Percentiles rank a stretch among this genome's conserved stretches.
Evolutionary conservation across 1,284 basidiomycete species (phyloP).

Genomic region (Tremellales sp.): DNA sequence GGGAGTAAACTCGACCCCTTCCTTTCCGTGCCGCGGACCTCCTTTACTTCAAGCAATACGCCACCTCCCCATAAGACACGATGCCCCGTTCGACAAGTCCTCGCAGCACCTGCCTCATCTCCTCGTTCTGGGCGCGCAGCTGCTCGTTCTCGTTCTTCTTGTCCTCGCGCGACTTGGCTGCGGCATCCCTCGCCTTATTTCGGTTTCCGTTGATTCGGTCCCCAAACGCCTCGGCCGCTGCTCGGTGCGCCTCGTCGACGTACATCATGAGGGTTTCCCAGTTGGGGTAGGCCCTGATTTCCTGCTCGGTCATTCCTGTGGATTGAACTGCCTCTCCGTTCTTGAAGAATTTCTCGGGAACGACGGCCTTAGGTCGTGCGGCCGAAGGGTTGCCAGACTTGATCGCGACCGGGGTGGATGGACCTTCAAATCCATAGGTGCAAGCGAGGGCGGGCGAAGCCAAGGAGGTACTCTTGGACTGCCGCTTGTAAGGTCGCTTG

Average conservation of each 20-base stretch:
- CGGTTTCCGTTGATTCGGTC: conserved; percentile 39
- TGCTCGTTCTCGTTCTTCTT: conserved; percentile 36
- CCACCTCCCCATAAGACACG: no score
- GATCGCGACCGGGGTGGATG: conserved; percentile 20
- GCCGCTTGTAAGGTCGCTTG: conserved; percentile 21
- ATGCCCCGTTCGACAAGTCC: no score
- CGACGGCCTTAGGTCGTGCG: conserved; percentile 38
- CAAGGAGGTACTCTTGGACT: conserved; percentile 8
- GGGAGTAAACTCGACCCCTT: no score
- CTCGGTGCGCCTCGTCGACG: conserved; percentile 23
- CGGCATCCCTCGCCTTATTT: conserved; percentile 41
- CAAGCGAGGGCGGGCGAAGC: no score
- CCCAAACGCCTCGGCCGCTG: conserved; percentile 33
- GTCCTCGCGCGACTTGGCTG: conserved; percentile 41
- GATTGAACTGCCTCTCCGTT: conserved; percentile 33
- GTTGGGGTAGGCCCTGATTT: conserved; percentile 32
- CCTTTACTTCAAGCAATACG: no score
- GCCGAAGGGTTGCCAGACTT: conserved; percentile 37
- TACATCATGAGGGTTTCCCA: conserved; percentile 27
- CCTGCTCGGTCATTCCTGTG: conserved; percentile 29
- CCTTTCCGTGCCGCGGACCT: no score
- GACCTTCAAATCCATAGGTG: no score
- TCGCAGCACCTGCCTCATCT: no score
- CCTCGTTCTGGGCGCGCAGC: no score
- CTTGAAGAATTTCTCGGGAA: conserved; percentile 40